Evolutionary conservation across 305 asterid genomes (phyloP).

Genomic region (Euphrasia arctica): DNA sequence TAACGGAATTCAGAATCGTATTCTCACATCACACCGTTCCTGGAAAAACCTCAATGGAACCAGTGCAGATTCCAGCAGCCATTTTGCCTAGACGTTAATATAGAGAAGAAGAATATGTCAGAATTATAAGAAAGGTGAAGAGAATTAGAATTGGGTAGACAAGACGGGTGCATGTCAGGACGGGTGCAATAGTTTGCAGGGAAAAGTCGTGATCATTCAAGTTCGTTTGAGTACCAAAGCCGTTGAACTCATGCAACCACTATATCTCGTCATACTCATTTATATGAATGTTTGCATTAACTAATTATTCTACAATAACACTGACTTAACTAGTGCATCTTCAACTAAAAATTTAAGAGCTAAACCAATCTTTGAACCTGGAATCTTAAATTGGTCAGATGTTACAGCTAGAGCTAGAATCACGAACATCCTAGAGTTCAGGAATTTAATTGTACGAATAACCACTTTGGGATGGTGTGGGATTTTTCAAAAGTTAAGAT

Average conservation of each 20-base stretch:
- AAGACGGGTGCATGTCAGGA: slow-evolving; percentile 8
- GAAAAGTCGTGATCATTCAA: slow-evolving; percentile 6
- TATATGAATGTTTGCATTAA: slow-evolving; percentile 8
- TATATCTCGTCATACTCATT: neutral
- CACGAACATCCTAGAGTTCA: slow-evolving; percentile 17
- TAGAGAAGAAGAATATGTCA: slow-evolving; percentile 16
- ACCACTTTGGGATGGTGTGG: neutral
- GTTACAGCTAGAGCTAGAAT: neutral
- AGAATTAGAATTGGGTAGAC: slow-evolving; percentile 1
- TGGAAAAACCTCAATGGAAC: slow-evolving; percentile 91
- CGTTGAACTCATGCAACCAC: slow-evolving; percentile 9
- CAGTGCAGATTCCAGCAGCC: slow-evolving; percentile 95
- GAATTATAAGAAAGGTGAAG: slow-evolving; percentile 2
- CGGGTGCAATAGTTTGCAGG: slow-evolving; percentile 9
- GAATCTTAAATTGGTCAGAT: neutral
- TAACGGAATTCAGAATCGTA: slow-evolving; percentile 18
- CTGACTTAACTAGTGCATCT: neutral
- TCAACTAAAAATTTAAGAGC: neutral
- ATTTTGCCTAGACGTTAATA: slow-evolving; percentile 60
- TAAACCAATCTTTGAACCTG: neutral
- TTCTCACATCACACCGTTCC: slow-evolving; percentile 92
- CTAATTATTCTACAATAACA: slow-evolving; percentile 1
- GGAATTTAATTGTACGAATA: neutral
- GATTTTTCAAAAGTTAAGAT: slow-evolving; percentile 7
- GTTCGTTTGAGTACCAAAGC: slow-evolving; percentile 11